These are phyloP conservation scores for Ambrosia hybrid DNA, from an alignment of 140 eudicot genomes.

Conservation along the genomic window DNA sequence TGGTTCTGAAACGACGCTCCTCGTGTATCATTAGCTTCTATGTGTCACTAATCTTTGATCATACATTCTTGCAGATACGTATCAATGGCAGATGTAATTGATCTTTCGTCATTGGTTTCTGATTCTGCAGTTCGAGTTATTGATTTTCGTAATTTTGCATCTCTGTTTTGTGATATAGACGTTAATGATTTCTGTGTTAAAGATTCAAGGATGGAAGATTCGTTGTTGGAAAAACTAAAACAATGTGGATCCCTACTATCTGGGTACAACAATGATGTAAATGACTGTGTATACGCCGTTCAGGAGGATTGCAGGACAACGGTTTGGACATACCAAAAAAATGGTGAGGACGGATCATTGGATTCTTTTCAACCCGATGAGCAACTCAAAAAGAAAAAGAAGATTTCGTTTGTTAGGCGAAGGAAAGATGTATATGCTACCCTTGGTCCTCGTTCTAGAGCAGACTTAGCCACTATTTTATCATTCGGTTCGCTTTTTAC, in stretches of 20 bases:
- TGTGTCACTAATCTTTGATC: conserved; percentile 3
- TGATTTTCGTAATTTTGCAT: conserved; percentile 69
- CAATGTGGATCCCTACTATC: conserved; percentile 77
- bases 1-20: background rate
- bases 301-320: conserved; percentile 88
- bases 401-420: conserved; percentile 61
- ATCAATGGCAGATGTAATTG: conserved; percentile 84
- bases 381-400: conserved; percentile 73
- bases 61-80: conserved; percentile 65
- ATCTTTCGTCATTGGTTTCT: conserved; percentile 66
- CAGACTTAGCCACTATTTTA: conserved; percentile 58
- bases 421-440: conserved; percentile 63
- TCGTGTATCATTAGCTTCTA: background rate
- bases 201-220: conserved; percentile 32
- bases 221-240: conserved; percentile 43
- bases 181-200: conserved; percentile 44
- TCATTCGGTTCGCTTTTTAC: conserved; percentile 86
- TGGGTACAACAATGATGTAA: conserved; percentile 46
- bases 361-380: conserved; percentile 97
- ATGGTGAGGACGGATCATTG: conserved; percentile 53
- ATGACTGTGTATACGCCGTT: conserved; percentile 65
- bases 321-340: conserved; percentile 74
- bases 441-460: conserved; percentile 72
- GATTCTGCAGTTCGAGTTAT: conserved; percentile 50
- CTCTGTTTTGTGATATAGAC: conserved; percentile 69